Conservation (phyloP, 1,284 basidiomycete genomes). For the Phaffia rhodozyma region DNA sequence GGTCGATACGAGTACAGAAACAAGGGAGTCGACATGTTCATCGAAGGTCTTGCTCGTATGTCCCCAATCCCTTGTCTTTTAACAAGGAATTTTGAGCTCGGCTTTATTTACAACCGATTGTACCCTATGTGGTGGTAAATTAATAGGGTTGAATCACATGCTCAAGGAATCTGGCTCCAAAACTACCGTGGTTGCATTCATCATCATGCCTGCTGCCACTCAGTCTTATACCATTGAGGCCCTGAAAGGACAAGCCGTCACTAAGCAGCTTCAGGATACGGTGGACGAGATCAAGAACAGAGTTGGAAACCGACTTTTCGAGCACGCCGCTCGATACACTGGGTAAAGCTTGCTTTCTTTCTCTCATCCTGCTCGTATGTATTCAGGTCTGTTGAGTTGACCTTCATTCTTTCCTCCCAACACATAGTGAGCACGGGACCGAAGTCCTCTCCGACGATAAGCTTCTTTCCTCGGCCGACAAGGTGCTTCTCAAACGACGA, state of each 20-base stretch:
- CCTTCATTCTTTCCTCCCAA: neutral
- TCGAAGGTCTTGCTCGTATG: conserved; percentile 79
- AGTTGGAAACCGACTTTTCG: conserved; percentile 81
- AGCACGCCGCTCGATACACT: conserved; percentile 82
- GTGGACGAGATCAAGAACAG: conserved; percentile 89
- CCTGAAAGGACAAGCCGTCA: conserved; percentile 95
- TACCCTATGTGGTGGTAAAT: neutral
- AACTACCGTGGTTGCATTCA: conserved; percentile 87
- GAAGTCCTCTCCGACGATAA: conserved; percentile 58
- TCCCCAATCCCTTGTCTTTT: conserved; percentile 3
- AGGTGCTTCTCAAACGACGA: conserved; percentile 87
- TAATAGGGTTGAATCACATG: conserved; percentile 59
- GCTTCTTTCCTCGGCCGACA: conserved; percentile 81
- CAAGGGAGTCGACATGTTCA: conserved; percentile 99
- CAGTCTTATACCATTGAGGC: conserved; percentile 96
- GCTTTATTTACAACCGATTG: neutral
- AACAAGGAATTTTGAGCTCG: no score
- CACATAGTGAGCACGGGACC: conserved; percentile 56
- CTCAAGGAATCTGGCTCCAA: conserved; percentile 69
- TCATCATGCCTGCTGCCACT: conserved; percentile 95
- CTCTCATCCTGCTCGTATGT: neutral
- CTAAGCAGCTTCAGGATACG: conserved; percentile 87
- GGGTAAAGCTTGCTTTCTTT: conserved; percentile 45
- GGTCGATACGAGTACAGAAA: conserved; percentile 97
- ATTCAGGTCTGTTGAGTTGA: neutral